Base-by-base conservation (phyloP, 23 red algal species). In the Gracilaria domingensis region DNA sequence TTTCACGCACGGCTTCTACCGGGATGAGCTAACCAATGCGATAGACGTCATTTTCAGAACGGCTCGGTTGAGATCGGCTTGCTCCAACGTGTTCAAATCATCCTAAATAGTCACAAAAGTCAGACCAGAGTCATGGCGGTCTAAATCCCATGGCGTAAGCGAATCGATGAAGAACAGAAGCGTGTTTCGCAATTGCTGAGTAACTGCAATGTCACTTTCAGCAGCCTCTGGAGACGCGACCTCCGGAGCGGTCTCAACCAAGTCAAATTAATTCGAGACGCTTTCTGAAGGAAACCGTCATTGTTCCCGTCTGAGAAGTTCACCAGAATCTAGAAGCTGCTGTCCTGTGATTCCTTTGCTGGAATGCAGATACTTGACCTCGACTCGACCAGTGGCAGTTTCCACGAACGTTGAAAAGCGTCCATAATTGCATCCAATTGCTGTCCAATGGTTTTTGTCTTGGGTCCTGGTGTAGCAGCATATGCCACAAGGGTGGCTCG, bases 61-160 rank as follows among this genome's bases (percentile, higher is more conserved):
- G n/a, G 50, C 48, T 7, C 13, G 28, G 28, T 28, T 58, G 9
- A 42, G 12, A 21, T 49, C 61, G 5, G 29, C 61, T 20, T 17
- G 58, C 44, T 45, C 21, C 21, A 29, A 40, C 3, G 87, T 23
- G 9, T 81, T 57, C 14, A 77, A 16, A 45, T 91, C 87, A 38
- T 81, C 67, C 87, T 75, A 91, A 16, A 67, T 42, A 14, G 56
- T 80, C 8, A 61, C 87, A 59, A 93, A 85, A 17, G 90, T 93
- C 6, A 86, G 26, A 48, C 80, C 90, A 55, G 79, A 85, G 35
- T 93, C 80, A 62, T 85, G 90, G 67, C 90, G 90, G 70, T 93
- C 90, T 54, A 85, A 86, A 26, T 93, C 90, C 90, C 90, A 93
- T 4, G 90, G 90, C 17, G 84, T 88, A 37, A 88, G 48, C 24